These are phyloP conservation scores for Coemansia sp. DNA, from an alignment of 192 early-diverging fungal species.

Conservation along the genomic window DNA sequence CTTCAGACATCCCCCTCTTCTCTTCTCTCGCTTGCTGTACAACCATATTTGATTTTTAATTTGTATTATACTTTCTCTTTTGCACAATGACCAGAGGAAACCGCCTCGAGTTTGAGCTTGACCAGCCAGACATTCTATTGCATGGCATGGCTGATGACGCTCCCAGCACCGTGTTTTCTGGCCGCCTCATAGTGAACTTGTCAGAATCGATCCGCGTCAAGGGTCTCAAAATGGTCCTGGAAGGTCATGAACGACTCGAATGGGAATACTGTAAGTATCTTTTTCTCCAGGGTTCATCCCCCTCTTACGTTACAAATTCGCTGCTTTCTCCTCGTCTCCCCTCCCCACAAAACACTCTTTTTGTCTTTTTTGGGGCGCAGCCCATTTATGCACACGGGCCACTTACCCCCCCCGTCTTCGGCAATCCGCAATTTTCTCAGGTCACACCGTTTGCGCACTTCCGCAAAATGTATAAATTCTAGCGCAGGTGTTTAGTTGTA, in stretches of 20 bases:
- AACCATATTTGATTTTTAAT: neutral
- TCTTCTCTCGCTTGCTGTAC: slow-evolving; percentile 7
- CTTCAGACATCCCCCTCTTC: neutral
- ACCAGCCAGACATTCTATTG: slow-evolving; percentile 57
- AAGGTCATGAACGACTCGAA: slow-evolving; percentile 47
- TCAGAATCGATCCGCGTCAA: slow-evolving; percentile 62
- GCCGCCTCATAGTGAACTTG: slow-evolving; percentile 56
- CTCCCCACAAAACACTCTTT: neutral
- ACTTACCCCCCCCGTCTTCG: slow-evolving; percentile 11
- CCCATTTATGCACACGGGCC: slow-evolving; percentile 10
- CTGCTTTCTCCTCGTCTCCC: neutral
- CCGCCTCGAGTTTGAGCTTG: slow-evolving; percentile 51
- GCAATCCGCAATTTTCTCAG: neutral
- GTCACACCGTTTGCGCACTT: slow-evolving; percentile 4
- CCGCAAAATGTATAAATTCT: slow-evolving; percentile 9
- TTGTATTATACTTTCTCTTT: neutral
- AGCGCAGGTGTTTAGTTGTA: neutral
- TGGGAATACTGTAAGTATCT: slow-evolving; percentile 57
- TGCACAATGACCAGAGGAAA: slow-evolving; percentile 42
- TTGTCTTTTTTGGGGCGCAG: neutral
- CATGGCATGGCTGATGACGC: slow-evolving; percentile 55
- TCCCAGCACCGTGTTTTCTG: slow-evolving; percentile 58
- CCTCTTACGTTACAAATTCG: neutral
- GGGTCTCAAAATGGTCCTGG: slow-evolving; percentile 55
- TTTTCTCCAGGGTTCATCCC: neutral